Conservation (phyloP, 306 rosid species). For the Hylodesmum podocarpum region DNA sequence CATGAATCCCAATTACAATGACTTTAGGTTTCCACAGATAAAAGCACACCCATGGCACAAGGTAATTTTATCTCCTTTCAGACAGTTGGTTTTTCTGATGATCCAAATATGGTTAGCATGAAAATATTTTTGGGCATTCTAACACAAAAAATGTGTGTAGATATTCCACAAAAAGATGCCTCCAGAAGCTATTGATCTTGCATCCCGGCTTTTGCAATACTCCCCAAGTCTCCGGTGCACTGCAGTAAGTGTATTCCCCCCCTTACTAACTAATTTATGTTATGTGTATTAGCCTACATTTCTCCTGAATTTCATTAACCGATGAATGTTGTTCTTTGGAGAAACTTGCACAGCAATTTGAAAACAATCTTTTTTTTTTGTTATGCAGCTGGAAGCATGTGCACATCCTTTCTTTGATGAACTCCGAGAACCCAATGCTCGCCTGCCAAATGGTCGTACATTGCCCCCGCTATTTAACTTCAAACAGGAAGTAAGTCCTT, state of each 20-base stretch:
- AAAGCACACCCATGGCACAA: constrained; percentile 99
- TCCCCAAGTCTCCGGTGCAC: constrained; percentile 96
- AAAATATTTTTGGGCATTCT: constrained; percentile 13
- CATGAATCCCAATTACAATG: constrained; percentile 95
- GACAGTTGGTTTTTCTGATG: background rate
- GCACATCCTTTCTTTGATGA: constrained; percentile 95
- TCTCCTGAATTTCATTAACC: background rate
- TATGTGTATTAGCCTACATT: background rate
- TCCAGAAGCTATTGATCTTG: constrained; percentile 95
- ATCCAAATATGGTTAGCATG: constrained; percentile 1
- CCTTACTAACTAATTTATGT: background rate
- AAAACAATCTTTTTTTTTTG: constrained; percentile 26
- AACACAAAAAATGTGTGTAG: constrained; percentile 39
- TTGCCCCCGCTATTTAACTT: constrained; percentile 88
- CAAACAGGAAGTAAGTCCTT: constrained; percentile 78
- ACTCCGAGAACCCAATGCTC: constrained; percentile 83
- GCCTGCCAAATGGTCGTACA: constrained; percentile 81
- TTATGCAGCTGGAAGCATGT: constrained; percentile 90
- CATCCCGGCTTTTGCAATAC: constrained; percentile 87
- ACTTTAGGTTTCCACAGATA: constrained; percentile 81
- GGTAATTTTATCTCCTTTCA: constrained; percentile 45
- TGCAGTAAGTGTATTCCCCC: constrained; percentile 60
- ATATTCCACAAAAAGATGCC: constrained; percentile 97
- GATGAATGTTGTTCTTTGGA: background rate
- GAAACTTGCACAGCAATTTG: constrained; percentile 7